These are phyloP conservation scores for Leccinum truebloodii DNA, from an alignment of 768 basidiomycete species.

Conservation along the genomic window DNA sequence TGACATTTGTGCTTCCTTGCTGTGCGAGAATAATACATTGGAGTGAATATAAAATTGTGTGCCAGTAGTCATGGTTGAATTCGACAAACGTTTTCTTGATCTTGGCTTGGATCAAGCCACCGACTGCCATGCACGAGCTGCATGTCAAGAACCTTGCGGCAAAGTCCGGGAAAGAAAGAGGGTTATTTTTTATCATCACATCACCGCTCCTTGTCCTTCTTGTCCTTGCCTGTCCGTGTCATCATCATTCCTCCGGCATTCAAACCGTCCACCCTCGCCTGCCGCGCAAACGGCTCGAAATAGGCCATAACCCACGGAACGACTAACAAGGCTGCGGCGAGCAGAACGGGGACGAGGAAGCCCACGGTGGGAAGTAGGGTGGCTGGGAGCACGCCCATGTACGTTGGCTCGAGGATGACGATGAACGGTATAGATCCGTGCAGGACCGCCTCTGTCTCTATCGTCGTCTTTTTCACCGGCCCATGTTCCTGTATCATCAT, in stretches of 20 bases:
- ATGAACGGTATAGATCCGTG: conserved; percentile 44
- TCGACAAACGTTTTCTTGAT: conserved; percentile 3
- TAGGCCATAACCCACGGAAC: conserved; percentile 21
- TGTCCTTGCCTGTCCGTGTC: conserved; percentile 15
- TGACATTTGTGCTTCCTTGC: neutral
- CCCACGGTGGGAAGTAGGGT: conserved; percentile 42
- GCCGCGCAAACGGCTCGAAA: conserved; percentile 22
- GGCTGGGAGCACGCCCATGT: conserved; percentile 58
- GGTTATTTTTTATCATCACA: conserved; percentile 1
- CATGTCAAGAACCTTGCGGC: conserved; percentile 21
- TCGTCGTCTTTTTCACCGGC: neutral
- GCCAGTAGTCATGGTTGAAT: conserved; percentile 3
- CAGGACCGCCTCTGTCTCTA: neutral
- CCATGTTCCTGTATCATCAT: neutral
- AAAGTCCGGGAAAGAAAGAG: conserved; percentile 1
- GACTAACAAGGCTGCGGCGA: conserved; percentile 22
- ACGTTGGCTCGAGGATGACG: conserved; percentile 58
- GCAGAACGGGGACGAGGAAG: conserved; percentile 31
- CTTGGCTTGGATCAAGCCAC: conserved; percentile 8
- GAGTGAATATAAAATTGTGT: neutral
- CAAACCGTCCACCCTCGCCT: conserved; percentile 27
- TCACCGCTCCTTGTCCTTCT: conserved; percentile 24
- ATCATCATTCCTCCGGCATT: neutral
- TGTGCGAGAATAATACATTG: neutral
- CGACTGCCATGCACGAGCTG: conserved; percentile 24